A percentile compares a stretch with the other conserved stretches of the same genome.
Conservation (phyloP, 2,329 filamentous ascomycete species). For the Colletotrichum orbiculare region DNA sequence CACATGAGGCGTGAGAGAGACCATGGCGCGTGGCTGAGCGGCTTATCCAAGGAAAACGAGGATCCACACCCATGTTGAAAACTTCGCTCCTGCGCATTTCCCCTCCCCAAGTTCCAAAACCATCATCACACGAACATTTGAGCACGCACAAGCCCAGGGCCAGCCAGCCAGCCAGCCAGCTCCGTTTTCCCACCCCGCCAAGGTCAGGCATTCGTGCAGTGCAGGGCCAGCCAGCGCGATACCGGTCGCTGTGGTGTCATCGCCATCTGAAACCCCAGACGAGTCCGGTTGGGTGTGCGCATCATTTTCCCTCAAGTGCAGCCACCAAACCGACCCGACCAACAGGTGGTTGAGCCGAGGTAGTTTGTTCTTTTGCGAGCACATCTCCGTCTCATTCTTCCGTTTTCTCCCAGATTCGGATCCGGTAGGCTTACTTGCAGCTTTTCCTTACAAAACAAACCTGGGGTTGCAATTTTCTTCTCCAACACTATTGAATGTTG, state of each 20-base stretch:
- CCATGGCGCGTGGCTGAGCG: too few species aligned
- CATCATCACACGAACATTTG: conserved; percentile 42
- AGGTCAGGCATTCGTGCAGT: conserved; percentile 37
- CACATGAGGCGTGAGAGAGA: too few species aligned
- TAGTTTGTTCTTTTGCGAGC: conserved; percentile 1
- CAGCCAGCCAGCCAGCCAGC: conserved; percentile 17
- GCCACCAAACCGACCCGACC: conserved; percentile 13
- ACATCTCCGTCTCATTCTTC: background rate
- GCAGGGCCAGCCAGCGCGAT: background rate
- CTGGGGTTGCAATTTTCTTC: conserved; percentile 2
- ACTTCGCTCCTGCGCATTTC: conserved; percentile 43
- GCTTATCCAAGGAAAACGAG: too few species aligned
- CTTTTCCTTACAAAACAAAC: conserved; percentile 32
- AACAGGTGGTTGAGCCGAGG: conserved; percentile 19
- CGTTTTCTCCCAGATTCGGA: background rate
- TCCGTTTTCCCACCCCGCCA: conserved; percentile 26
- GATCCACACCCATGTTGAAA: conserved; percentile 35
- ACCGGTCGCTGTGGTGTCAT: conserved; percentile 28
- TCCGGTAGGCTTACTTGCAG: conserved; percentile 34
- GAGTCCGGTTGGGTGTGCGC: background rate
- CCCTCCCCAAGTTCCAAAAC: conserved; percentile 41
- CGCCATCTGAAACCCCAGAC: conserved; percentile 25
- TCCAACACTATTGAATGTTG: background rate
- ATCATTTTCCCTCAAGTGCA: conserved; percentile 20
- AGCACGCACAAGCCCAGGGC: conserved; percentile 38